Base-by-base conservation (phyloP, 495 filamentous ascomycete species). In the Extremus antarcticus region DNA sequence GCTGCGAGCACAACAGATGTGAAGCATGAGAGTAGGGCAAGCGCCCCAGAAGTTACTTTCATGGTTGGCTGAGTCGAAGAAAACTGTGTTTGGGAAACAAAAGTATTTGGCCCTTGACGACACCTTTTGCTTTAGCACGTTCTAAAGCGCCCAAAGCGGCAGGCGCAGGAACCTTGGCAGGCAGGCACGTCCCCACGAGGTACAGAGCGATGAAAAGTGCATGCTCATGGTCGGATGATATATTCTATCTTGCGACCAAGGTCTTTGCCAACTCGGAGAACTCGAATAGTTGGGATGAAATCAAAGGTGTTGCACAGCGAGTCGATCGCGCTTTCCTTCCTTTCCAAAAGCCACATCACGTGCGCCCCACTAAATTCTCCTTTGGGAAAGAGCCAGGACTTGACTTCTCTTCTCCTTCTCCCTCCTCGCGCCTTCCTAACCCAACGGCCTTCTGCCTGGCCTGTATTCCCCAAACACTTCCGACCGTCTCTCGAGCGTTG, bases 1-100 rank as follows among this genome's bases (percentile, higher is more conserved):
- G 87, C 85, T 41, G 86, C 83, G 10, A 61, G 55, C 4, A 51
- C 55, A 9, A 21, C 43, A 22, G 56, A 32, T 17, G 51, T 43
- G 8, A 63, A 41, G 13, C 53, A 54, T 0, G 56, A 54, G 46
- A 46, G 17, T 25, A 50, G n/a, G 3, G 53, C 17, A 15, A 49
- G 19, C 0, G 50, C n/a, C 21, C 35, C 41, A 25, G 11, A 22
- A 35, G 29, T 13, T 4, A 35, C 29, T 25, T 38, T 55, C 58
- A 61, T 61, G 4, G 3, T 20, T 10, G 41, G 41, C 41, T 17
- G n/a, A 8, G 29, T 35, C 29, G 29, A 35, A 13, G 7, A n/a
- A n/a, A n/a, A n/a, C n/a, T n/a, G n/a, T n/a, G n/a, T n/a, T n/a
- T n/a, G n/a, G n/a, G n/a, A n/a, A n/a, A n/a, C n/a, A n/a, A n/a